Evolutionary conservation across 148 eudicot genomes (phyloP).

Genomic region (Rheum nobile): DNA sequence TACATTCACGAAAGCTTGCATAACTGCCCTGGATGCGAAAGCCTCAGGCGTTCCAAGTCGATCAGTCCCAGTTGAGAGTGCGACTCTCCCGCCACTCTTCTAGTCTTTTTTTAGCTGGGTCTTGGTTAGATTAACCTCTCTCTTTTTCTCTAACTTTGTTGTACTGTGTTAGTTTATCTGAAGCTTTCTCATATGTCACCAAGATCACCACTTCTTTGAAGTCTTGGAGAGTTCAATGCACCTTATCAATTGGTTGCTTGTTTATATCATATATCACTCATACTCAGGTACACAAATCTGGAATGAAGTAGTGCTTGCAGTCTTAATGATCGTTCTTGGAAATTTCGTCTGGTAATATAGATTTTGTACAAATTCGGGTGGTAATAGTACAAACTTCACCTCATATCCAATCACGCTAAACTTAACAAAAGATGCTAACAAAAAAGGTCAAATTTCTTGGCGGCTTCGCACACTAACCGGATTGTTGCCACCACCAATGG

Average conservation of each 20-base stretch:
- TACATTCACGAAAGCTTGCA: constrained; percentile 97
- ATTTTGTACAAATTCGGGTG: too few relatives aligned
- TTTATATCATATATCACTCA: too few relatives aligned
- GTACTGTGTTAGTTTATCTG: neutral
- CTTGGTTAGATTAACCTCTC: neutral
- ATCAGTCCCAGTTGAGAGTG: constrained; percentile 16
- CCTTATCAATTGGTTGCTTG: neutral
- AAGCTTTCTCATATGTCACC: neutral
- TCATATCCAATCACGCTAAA: too few relatives aligned
- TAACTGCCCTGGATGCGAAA: constrained; percentile 90
- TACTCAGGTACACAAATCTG: too few relatives aligned
- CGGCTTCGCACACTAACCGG: too few relatives aligned
- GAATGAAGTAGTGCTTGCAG: neutral
- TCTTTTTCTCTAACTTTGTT: neutral
- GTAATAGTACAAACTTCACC: too few relatives aligned
- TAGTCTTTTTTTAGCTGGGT: neutral
- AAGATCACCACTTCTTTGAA: neutral
- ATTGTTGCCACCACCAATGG: too few relatives aligned
- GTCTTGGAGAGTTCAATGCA: neutral
- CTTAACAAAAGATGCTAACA: too few relatives aligned
- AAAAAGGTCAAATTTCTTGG: too few relatives aligned
- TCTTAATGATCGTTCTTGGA: too few relatives aligned
- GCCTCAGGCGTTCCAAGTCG: constrained; percentile 47
- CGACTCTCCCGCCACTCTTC: neutral
- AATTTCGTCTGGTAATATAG: too few relatives aligned